Percentiles rank a stretch among this genome's conserved stretches.
Conservation (phyloP, 2,329 filamentous ascomycete genomes). For the Cytospora mali region DNA sequence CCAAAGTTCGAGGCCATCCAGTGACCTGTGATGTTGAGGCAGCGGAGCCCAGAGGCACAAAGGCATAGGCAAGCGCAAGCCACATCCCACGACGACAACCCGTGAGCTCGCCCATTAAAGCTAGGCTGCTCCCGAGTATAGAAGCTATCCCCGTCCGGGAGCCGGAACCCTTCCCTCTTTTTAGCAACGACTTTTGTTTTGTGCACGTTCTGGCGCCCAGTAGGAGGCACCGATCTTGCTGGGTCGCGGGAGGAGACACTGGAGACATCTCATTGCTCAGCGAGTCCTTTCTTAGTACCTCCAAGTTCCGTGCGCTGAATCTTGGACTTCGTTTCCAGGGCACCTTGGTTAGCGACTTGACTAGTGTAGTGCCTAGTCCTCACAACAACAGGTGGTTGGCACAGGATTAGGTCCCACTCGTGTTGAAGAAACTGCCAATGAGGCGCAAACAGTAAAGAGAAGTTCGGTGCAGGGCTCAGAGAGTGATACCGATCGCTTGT, state of each 20-base stretch:
- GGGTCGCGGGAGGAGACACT: background rate
- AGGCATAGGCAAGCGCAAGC: conserved; percentile 10
- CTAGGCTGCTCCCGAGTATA: conserved; percentile 20
- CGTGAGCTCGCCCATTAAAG: conserved; percentile 3
- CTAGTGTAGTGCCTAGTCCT: background rate
- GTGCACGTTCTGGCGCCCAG: background rate
- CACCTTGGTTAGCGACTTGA: background rate
- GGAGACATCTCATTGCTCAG: background rate
- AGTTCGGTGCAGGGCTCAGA: background rate
- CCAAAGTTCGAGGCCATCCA: conserved; percentile 32
- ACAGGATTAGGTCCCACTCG: background rate
- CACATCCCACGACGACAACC: conserved; percentile 10
- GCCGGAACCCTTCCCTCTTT: background rate
- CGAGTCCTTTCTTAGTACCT: background rate
- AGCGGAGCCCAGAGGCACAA: background rate
- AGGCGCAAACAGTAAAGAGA: background rate
- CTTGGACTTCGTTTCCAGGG: background rate
- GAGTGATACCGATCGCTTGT: background rate
- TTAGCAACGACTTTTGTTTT: conserved; percentile 1
- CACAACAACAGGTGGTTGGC: background rate
- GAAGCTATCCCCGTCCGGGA: conserved; percentile 12
- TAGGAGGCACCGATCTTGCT: conserved; percentile 6
- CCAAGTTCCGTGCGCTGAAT: background rate
- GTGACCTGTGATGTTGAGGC: background rate
- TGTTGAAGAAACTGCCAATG: background rate